phyloP scores from a whole-genome alignment of 805 yeast genomes.

The Millerozyma acaciae region DNA sequence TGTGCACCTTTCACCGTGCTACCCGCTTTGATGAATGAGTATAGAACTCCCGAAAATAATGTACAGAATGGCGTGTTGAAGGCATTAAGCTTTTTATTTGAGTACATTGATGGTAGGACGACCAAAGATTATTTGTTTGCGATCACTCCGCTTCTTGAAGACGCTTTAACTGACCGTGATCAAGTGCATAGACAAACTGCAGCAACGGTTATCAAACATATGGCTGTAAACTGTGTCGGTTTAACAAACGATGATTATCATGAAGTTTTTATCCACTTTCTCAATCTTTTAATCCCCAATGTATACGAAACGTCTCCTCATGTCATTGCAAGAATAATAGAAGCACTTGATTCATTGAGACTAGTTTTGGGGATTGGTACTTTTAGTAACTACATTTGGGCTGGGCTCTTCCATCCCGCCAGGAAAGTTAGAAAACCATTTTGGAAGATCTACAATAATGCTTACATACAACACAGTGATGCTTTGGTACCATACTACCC shows the following conservation, averaged over 20 bases:
- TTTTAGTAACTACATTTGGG: constrained; percentile 72
- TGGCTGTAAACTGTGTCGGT: constrained; percentile 78
- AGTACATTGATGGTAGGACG: constrained; percentile 74
- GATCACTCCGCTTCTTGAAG: constrained; percentile 73
- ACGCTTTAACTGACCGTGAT: constrained; percentile 87
- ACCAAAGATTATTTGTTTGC: constrained; percentile 81
- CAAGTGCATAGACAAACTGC: constrained; percentile 95
- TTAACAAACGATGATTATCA: constrained; percentile 60
- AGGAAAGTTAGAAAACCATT: constrained; percentile 76
- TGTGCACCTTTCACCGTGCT: constrained; percentile 91
- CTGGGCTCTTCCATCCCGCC: constrained; percentile 93
- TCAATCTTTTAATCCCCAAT: constrained; percentile 84
- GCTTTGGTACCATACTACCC: constrained; percentile 85
- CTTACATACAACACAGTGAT: constrained; percentile 72
- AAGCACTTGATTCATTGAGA: constrained; percentile 71
- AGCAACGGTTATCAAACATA: constrained; percentile 76
- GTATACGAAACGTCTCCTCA: constrained; percentile 94
- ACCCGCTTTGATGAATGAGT: constrained; percentile 95
- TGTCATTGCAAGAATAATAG: constrained; percentile 77
- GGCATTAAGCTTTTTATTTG: constrained; percentile 86
- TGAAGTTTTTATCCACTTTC: constrained; percentile 69
- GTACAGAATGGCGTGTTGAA: constrained; percentile 95
- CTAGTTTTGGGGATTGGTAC: constrained; percentile 73
- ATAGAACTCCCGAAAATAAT: constrained; percentile 83
- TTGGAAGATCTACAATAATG: constrained; percentile 78